Percentiles rank a stretch among this genome's conserved stretches.
These are phyloP conservation scores for Auriscalpium orientale DNA, from an alignment of 768 basidiomycete species.

Conservation along the genomic window DNA sequence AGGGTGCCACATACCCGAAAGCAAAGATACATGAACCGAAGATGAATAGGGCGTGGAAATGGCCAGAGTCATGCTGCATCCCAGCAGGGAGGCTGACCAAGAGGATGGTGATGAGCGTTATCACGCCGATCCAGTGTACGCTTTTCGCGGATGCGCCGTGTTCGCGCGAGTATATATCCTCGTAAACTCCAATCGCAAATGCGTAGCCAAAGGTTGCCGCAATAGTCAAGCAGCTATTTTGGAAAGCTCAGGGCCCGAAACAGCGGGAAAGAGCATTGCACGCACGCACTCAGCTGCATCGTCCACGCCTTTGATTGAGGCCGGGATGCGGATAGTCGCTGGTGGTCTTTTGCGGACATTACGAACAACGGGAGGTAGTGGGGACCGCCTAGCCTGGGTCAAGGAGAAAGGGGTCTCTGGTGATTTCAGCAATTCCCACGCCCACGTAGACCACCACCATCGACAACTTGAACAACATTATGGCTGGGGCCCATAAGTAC, in stretches of 20 bases:
- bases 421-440: no score
- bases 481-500: no score
- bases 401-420: no score
- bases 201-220: slow-evolving; percentile 10
- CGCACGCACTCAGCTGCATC: not conserved
- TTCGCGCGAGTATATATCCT: slow-evolving; percentile 10
- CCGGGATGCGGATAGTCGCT: no score
- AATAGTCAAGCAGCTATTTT: not conserved
- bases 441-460: no score
- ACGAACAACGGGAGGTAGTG: no score
- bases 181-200: slow-evolving; percentile 12
- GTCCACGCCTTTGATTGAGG: not conserved
- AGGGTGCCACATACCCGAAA: slow-evolving; percentile 18
- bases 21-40: slow-evolving; percentile 15
- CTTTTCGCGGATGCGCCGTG: slow-evolving; percentile 4
- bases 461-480: no score
- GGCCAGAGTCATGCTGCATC: slow-evolving; percentile 38
- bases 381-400: no score
- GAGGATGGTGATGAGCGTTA: slow-evolving; percentile 39
- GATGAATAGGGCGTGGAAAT: slow-evolving; percentile 31
- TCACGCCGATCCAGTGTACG: slow-evolving; percentile 42
- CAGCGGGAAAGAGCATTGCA: not conserved
- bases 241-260: not conserved
- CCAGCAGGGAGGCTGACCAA: slow-evolving; percentile 34
- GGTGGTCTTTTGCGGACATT: no score